Base-by-base conservation (phyloP, 2,329 filamentous ascomycete genomes). In the Capronia coronata region DNA sequence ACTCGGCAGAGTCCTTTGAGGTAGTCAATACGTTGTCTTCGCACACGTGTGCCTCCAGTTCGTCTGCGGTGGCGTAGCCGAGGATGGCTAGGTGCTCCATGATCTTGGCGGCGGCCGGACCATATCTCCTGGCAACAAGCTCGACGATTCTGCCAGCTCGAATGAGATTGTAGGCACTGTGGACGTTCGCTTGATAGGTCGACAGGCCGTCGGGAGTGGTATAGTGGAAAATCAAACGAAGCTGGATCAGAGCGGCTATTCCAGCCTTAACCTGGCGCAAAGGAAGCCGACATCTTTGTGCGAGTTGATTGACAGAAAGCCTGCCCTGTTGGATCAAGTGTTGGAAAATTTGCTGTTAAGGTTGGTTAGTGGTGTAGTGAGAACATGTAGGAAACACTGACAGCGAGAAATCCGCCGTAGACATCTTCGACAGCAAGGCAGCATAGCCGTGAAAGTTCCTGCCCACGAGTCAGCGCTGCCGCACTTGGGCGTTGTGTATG, bases 371-470 rank as follows among this genome's bases (percentile, higher is more conserved):
- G 40, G 5, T 25, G 47, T 35, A 34, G 11, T 8, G 41, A 22
- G 22, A 23, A 9, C 6, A 16, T 22, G 14, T n/a, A 3, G 40
- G 41, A 25, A 25, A 52, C 39, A 73, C 84, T 63, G 85, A 96
- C 91, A 66, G 88, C 87, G 55, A 89, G 88, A 51, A 97, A 81
- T 71, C 94, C 87, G 65, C 93, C 93, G 68, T 93, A 91, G 52
- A 87, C 77, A 66, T 96, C 89, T 65, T 89, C 83, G 57, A 97
- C 84, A 56, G 96, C 78, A 66, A 94, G 82, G 73, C 84, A 80
- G 75, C 88, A 95, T 65, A 97, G 86, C 79, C 96, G 87, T 64
- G 85, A 82, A 60, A 86, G 77, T 67, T 59, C 48, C 52, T 55
- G 37, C 7, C 3, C 23, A 8, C 2, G 22, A 38, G 8, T 46